Evolutionary conservation across 192 early-diverging fungal genomes (phyloP).

Genomic region (Gonapodya sp.): DNA sequence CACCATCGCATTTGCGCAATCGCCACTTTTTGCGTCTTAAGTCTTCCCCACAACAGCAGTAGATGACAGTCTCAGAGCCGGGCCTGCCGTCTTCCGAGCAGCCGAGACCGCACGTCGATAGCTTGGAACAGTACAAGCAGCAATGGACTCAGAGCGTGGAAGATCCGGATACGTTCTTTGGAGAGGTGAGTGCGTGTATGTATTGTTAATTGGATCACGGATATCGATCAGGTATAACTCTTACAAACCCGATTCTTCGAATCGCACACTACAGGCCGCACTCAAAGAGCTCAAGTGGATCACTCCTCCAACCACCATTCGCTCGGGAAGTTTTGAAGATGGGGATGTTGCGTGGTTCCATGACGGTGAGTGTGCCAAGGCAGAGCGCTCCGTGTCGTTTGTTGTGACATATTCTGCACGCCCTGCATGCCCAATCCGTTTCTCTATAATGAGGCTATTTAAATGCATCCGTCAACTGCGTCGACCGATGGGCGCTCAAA

Average conservation of each 20-base stretch:
- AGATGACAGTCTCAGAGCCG: too few relatives aligned
- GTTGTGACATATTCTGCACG: not conserved
- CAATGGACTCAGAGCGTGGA: slow-evolving; percentile 71
- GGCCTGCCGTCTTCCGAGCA: too few relatives aligned
- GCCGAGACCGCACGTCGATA: not conserved
- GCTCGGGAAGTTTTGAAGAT: slow-evolving; percentile 60
- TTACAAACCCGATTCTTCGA: not conserved
- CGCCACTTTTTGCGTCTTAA: too few relatives aligned
- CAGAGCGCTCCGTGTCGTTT: too few relatives aligned
- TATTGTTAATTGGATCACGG: too few relatives aligned
- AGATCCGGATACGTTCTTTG: slow-evolving; percentile 74
- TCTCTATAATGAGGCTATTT: slow-evolving; percentile 38
- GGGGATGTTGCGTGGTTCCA: slow-evolving; percentile 93
- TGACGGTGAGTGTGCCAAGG: slow-evolving; percentile 44
- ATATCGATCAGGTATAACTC: not conserved
- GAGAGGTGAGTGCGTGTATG: slow-evolving; percentile 59
- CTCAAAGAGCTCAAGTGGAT: slow-evolving; percentile 71
- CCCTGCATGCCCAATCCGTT: not conserved
- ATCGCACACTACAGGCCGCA: slow-evolving; percentile 40
- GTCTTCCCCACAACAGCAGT: too few relatives aligned
- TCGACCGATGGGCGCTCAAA: slow-evolving; percentile 78
- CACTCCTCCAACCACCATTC: slow-evolving; percentile 64
- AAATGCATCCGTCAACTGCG: slow-evolving; percentile 92
- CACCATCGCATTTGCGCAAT: too few relatives aligned
- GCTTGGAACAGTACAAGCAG: slow-evolving; percentile 62